Evolutionary conservation across 1,139 yeast genomes (phyloP), one percentile per base, ranked within the genome.

Genomic region (Magnusiomyces suaveolens): DNA sequence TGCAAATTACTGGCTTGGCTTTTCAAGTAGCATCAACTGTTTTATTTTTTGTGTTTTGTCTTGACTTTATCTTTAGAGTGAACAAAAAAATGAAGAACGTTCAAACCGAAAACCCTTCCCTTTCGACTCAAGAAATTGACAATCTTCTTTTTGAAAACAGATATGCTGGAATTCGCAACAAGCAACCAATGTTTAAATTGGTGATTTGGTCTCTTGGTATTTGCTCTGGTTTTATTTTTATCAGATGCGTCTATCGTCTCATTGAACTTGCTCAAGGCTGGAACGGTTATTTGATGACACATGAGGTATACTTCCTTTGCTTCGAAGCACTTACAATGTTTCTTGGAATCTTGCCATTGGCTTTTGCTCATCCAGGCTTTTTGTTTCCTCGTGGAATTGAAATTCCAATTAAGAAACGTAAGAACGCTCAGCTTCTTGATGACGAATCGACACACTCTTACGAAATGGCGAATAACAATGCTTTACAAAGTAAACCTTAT

Each of bases 211-310:
- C 64, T 10, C 54, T 64, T 2, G 43, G 48, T 6, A n/a, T 58
- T 1, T 55, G 64, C 46, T 54, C 84, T 2, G 33, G 82, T 3
- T 76, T 79, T 8, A 76, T 88, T 48, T 84, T 78, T 63, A 75
- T 80, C 50, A 80, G 97, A 68, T 86, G 92, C 67, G 73, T 84
- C 46, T 88, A 87, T 69, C 80, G 96, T 69, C 82, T 87, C 53
- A 80, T 83, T 26, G 96, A 89, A 67, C 75, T 88, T 57, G 74
- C 84, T 1, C 79, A 83, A 63, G 96, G 96, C 16, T 88, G 88
- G 81, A 53, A 62, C 8, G 95, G 96, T 0, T 77, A 75, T 58
- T 72, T 88, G 60, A 82, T 87, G 54, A 68, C 72, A 0, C 82
- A 82, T 62, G 97, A 92, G 69, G 76, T 77, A 38, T 88, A 77